Conservation (phyloP, 2,329 filamentous ascomycete species). For the Clarireedia homoeocarpa region DNA sequence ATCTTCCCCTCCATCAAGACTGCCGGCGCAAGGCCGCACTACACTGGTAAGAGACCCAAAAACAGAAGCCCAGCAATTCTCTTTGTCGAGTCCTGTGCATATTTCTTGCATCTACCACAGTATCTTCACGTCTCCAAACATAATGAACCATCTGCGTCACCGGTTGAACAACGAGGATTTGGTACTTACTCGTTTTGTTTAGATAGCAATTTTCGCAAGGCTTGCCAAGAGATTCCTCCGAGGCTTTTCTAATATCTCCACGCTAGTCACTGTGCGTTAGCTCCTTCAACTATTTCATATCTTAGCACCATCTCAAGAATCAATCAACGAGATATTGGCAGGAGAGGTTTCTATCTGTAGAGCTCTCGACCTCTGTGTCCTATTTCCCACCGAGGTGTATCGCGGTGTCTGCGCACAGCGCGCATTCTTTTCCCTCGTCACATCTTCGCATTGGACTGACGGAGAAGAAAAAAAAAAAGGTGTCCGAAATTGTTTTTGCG, state of each 20-base stretch:
- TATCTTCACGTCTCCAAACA: not conserved
- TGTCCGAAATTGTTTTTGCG: conserved; percentile 7
- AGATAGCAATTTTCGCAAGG: conserved; percentile 1
- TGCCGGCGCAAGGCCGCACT: not conserved
- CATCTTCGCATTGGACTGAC: conserved; percentile 2
- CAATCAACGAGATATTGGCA: not conserved
- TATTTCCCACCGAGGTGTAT: not conserved
- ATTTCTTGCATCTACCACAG: no score
- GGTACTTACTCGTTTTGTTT: not conserved
- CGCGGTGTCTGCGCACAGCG: not conserved
- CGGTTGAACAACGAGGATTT: not conserved
- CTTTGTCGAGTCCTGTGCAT: no score
- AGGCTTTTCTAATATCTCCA: conserved; percentile 10
- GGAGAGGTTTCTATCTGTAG: not conserved
- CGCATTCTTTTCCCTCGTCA: not conserved
- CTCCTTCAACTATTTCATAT: conserved; percentile 7
- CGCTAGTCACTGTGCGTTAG: conserved; percentile 22
- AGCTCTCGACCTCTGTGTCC: not conserved
- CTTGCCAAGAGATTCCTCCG: conserved; percentile 14
- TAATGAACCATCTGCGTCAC: not conserved
- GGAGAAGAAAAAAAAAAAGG: not conserved
- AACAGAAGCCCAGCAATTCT: no score
- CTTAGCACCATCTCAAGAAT: not conserved
- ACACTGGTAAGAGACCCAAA: not conserved
- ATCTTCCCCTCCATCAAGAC: conserved; percentile 3